phyloP scores from a whole-genome alignment of 306 rosid genomes.

The Pyrus bretschneideri region DNA sequence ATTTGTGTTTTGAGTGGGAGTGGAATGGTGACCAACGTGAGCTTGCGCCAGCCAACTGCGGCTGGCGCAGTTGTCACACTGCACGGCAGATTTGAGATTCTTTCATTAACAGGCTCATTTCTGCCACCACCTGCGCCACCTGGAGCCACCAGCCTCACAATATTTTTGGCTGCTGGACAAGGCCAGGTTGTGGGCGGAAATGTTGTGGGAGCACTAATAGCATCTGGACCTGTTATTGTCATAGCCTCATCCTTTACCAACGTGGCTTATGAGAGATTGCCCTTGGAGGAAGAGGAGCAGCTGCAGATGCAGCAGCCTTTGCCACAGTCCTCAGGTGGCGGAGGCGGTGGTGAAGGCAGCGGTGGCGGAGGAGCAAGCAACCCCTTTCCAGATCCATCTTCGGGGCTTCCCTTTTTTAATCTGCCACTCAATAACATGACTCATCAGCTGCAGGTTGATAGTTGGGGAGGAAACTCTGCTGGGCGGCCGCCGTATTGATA shows the following conservation, averaged over 20 bases:
- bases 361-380: slow-evolving; percentile 26
- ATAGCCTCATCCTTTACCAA: slow-evolving; percentile 89
- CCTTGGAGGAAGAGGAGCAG: slow-evolving; percentile 66
- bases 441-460: slow-evolving; percentile 54
- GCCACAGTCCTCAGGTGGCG: slow-evolving; percentile 39
- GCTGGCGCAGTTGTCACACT: slow-evolving; percentile 55
- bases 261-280: slow-evolving; percentile 86
- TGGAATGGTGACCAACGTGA: slow-evolving; percentile 77
- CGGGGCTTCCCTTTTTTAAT: slow-evolving; percentile 76
- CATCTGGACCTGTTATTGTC: slow-evolving; percentile 77
- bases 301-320: slow-evolving; percentile 46
- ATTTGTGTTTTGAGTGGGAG: slow-evolving; percentile 79
- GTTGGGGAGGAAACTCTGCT: slow-evolving; percentile 67
- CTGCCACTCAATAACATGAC: slow-evolving; percentile 65
- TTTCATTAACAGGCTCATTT: slow-evolving; percentile 70
- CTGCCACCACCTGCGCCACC: slow-evolving; percentile 96
- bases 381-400: slow-evolving; percentile 63
- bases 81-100: slow-evolving; percentile 70
- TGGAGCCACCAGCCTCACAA: slow-evolving; percentile 65
- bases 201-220: slow-evolving; percentile 77
- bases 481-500: slow-evolving; percentile 54
- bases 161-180: slow-evolving; percentile 81
- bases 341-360: background rate
- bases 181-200: slow-evolving; percentile 94
- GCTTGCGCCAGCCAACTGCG: slow-evolving; percentile 53